Evolutionary conservation across 1,284 basidiomycete species (phyloP), one percentile per base, ranked within the genome.

Genomic region (Marasmius oreades): DNA sequence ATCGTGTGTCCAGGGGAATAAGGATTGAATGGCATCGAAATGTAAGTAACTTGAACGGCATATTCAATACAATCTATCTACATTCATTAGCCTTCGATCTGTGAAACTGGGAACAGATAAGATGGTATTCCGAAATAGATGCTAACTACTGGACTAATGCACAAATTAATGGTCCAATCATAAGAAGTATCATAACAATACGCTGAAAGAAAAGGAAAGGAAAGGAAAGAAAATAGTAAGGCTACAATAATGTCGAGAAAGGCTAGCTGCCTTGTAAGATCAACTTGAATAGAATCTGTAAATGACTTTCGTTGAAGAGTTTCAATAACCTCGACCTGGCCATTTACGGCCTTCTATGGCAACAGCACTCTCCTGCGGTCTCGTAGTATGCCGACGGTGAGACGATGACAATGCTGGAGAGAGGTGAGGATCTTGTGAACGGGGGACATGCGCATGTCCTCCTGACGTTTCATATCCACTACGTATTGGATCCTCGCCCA

Each of bases 271-370:
- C 31, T 26, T 26, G n/a, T 11, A 52, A 22, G 26, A 14, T 24
- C 28, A 51, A 2, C 23, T 12, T 18, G 7, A 31, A 31, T 31
- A 31, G 10, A 5, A 31, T n/a, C n/a, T n/a, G n/a, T n/a, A n/a
- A n/a, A n/a, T n/a, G n/a, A n/a, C n/a, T 14, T 51, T 20, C 36
- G 14, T 24, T 10, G 12, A n/a, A n/a, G 20, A 8, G n/a, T 33
- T 18, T 24, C 23, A 50, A 50, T 50, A 50, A 8, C 47, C 11
- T 20, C 37, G 39, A 14, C 39, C 39, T 63, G 70, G 60, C 78
- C 78, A 82, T 64, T 78, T 79, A 64, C 76, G 77, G 60, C 71
- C 68, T 63, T 78, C 78, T 59, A 64, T 46, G 66, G 44, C n/a
- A 24, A 39, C n/a, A 24, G 37, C 69, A 31, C 68, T 66, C 51